Base-by-base conservation (phyloP, 2,329 filamentous ascomycete genomes). In the Fonsecaea erecta region DNA sequence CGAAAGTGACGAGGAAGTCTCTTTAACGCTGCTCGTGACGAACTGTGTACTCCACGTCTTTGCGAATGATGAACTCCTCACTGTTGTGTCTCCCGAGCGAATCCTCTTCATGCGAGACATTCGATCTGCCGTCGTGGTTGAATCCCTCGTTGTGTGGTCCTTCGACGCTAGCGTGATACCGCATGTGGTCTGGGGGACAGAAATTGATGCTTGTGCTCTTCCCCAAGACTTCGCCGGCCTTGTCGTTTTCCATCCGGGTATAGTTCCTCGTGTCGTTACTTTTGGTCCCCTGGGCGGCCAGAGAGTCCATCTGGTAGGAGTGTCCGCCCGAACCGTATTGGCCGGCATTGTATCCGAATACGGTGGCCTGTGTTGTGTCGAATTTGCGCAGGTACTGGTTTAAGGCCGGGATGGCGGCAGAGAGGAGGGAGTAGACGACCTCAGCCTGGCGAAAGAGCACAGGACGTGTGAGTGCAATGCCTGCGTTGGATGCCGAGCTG, bases 341-440 rank as follows among this genome's bases (percentile, higher is more conserved):
- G 16, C 34, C 43, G 14, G 59, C 52, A 16, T 40, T 46, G 35
- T 65, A 68, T 14, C 65, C 65, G 40, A 65, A 68, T 9, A 52
- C 30, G 5, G 65, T 52, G 21, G 62, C 65, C 12, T 64, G 40
- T 5, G 46, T 57, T 7, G 66, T 68, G 46, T 65, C 56, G 53
- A 68, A 66, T 35, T 66, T 68, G 18, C 66, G 64, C n/a, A 66
- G 66, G 34, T 65, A 66, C 21, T 63, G 66, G 16, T 66, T 68
- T 40, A 68, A 35, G 14, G 64, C 56, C 11, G 66, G 66, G 24
- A 68, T 62, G 7, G 67, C 61, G 3, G 67, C 64, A 24, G 64
- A 67, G 7, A 67, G 32, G 35, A 69, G 61, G 6, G 67, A 56
- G 53, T 64, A 69, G 18, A 69, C 28, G 5, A 67, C 57, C 48